These are phyloP conservation scores for Kitagawia praeruptora DNA, from an alignment of 129 eudicot genomes.

Conservation along the genomic window DNA sequence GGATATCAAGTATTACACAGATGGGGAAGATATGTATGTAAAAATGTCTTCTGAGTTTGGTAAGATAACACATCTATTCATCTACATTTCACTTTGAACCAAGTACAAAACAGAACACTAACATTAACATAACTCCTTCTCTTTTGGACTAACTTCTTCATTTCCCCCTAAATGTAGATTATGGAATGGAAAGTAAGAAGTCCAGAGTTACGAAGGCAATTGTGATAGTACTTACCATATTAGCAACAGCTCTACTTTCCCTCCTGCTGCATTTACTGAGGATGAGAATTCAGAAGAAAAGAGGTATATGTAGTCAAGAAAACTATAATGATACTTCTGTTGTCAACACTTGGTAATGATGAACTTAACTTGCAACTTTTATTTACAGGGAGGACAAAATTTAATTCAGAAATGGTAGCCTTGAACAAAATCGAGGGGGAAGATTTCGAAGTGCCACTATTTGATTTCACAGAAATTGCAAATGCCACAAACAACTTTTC, in stretches of 20 bases:
- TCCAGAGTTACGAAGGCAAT: not conserved
- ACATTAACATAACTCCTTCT: not conserved
- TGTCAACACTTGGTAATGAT: not conserved
- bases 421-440: constrained; percentile 9
- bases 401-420: constrained; percentile 5
- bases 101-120: not conserved
- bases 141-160: not conserved
- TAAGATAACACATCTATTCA: not conserved
- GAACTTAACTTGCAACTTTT: not conserved
- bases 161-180: not conserved
- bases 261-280: not conserved
- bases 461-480: constrained; percentile 4
- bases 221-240: not conserved
- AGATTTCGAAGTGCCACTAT: constrained; percentile 1
- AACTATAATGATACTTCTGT: not conserved
- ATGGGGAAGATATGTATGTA: constrained; percentile 4
- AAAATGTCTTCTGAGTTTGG: not conserved
- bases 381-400: not conserved
- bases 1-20: constrained; percentile 7
- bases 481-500: constrained; percentile 6
- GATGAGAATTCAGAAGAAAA: constrained; percentile 2
- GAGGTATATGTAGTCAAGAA: not conserved
- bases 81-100: not conserved
- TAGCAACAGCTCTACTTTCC: not conserved
- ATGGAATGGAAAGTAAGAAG: not conserved